Conservation (phyloP, 441 rosid species). For the Cnidoscolus chayamansa region DNA sequence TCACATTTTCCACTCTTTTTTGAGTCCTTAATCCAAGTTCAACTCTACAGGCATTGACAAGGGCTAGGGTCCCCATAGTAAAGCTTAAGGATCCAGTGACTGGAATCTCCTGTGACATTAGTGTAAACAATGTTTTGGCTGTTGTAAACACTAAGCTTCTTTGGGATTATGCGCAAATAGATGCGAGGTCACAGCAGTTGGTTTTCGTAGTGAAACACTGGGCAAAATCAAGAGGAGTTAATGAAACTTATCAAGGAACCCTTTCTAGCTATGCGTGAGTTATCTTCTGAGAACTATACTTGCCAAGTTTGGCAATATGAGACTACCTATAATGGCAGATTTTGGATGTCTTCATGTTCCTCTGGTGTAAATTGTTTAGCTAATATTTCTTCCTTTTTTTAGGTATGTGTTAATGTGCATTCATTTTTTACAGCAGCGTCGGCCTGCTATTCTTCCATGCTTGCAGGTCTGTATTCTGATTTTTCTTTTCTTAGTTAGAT, state of each 20-base stretch:
- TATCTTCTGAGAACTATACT: constrained; percentile 6
- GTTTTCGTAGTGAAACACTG: constrained; percentile 90
- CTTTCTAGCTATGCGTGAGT: constrained; percentile 98
- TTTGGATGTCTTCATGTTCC: not conserved
- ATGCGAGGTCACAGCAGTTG: constrained; percentile 73
- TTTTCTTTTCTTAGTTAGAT: constrained; percentile 10
- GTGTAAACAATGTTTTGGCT: constrained; percentile 88
- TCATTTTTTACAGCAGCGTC: constrained; percentile 82
- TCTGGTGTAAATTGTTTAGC: not conserved
- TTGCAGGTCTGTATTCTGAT: constrained; percentile 57
- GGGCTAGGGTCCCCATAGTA: constrained; percentile 94
- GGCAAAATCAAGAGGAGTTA: constrained; percentile 93
- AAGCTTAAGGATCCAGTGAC: constrained; percentile 94
- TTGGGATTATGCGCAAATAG: constrained; percentile 71
- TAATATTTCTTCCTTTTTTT: constrained; percentile 27
- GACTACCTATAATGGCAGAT: not conserved
- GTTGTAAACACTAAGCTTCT: constrained; percentile 95
- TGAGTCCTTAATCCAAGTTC: constrained; percentile 17
- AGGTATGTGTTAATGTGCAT: constrained; percentile 88
- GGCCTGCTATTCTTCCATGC: constrained; percentile 89
- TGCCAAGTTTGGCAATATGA: constrained; percentile 6
- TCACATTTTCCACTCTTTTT: not conserved
- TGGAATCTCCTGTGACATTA: constrained; percentile 90
- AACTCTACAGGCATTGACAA: constrained; percentile 63
- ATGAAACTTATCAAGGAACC: constrained; percentile 93